These are phyloP conservation scores for Colletotrichum costaricense DNA, from an alignment of 2,329 filamentous ascomycete species.

Conservation along the genomic window DNA sequence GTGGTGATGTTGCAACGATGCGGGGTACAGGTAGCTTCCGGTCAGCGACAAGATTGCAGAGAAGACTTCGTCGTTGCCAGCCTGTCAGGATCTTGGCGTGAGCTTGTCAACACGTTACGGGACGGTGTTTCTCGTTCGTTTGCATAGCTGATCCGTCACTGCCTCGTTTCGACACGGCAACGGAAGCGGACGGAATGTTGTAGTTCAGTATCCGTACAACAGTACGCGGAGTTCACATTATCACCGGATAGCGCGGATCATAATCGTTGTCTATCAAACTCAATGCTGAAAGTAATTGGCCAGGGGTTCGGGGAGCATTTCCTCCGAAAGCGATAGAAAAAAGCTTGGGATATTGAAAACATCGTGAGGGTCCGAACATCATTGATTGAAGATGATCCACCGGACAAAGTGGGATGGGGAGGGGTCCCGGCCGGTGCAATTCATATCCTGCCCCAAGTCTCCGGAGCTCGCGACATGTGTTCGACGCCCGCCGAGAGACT, in stretches of 20 bases:
- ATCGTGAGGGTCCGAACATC: constrained; percentile 12
- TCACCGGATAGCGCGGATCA: constrained; percentile 19
- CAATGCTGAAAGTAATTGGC: background rate
- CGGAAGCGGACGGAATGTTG: constrained; percentile 10
- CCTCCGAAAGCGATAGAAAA: constrained; percentile 11
- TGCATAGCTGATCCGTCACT: background rate
- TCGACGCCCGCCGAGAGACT: background rate
- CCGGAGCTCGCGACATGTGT: background rate
- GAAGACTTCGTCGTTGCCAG: background rate
- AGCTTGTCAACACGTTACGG: background rate
- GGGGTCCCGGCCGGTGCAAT: constrained; percentile 4
- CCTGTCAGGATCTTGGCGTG: background rate
- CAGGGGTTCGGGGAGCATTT: constrained; percentile 5
- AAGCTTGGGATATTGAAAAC: background rate
- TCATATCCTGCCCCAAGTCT: background rate
- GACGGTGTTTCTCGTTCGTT: background rate
- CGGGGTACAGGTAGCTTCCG: background rate
- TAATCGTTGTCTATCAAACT: background rate
- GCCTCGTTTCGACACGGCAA: background rate
- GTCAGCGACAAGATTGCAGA: background rate
- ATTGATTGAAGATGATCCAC: background rate
- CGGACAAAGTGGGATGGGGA: background rate
- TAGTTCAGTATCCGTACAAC: background rate
- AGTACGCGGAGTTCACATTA: background rate
- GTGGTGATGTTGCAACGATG: background rate